Evolutionary conservation across 2,329 filamentous ascomycete species (phyloP).

Genomic region (Exophiala sideris): DNA sequence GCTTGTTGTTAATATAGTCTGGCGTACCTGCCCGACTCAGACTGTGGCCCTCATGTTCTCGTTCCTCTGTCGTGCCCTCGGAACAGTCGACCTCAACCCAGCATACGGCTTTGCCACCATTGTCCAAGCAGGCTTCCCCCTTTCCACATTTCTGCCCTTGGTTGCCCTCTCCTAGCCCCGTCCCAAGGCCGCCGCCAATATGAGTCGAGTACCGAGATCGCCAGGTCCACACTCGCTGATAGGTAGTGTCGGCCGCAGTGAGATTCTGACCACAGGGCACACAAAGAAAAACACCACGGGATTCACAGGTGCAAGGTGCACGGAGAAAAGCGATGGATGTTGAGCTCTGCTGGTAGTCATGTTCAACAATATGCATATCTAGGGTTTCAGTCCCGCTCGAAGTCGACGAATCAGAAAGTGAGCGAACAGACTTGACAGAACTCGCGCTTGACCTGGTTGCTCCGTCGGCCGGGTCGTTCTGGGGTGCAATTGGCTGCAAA

Average conservation of each 20-base stretch:
- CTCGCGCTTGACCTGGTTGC: conserved; percentile 22
- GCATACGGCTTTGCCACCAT: conserved; percentile 67
- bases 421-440: conserved; percentile 23
- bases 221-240: conserved; percentile 78
- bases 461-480: conserved; percentile 4
- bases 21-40: conserved; percentile 15
- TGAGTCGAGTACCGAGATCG: conserved; percentile 75
- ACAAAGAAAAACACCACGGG: conserved; percentile 73
- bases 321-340: conserved; percentile 50
- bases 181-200: conserved; percentile 74
- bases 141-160: conserved; percentile 85
- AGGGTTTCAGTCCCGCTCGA: conserved; percentile 4
- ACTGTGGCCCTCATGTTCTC: conserved; percentile 38
- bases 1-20: conserved; percentile 37
- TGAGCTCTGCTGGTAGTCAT: conserved; percentile 31
- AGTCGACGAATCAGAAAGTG: conserved; percentile 18
- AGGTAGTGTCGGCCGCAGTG: conserved; percentile 54
- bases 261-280: conserved; percentile 75
- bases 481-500: conserved; percentile 24
- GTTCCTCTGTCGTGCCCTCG: conserved; percentile 58
- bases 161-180: conserved; percentile 82
- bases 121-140: conserved; percentile 71
- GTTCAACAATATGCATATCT: conserved; percentile 2
- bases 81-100: conserved; percentile 71
- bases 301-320: conserved; percentile 57